Conservation (phyloP, 2,329 filamentous ascomycete species). For the Colletotrichum shisoi region DNA sequence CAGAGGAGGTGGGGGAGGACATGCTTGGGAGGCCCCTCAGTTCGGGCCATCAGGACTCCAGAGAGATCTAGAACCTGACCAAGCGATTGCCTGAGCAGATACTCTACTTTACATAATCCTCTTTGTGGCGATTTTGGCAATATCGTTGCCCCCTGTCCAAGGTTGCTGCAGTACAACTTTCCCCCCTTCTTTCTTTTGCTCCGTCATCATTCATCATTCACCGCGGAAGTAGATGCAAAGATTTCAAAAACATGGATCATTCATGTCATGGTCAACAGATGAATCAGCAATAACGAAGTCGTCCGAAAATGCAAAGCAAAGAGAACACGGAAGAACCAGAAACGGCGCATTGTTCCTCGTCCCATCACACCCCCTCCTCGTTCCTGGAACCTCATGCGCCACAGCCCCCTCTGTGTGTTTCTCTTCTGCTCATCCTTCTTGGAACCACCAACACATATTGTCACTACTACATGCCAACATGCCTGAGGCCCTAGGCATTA, state of each 20-base stretch:
- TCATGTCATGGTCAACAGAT: conserved; percentile 11
- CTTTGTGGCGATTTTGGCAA: conserved; percentile 20
- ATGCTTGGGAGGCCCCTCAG: conserved; percentile 32
- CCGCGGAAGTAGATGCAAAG: background rate
- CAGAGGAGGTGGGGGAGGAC: background rate
- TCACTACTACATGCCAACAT: background rate
- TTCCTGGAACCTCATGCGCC: conserved; percentile 33
- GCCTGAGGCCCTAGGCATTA: conserved; percentile 8
- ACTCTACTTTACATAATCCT: conserved; percentile 29
- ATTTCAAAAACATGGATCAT: conserved; percentile 4
- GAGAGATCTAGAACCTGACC: conserved; percentile 36
- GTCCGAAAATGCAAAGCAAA: background rate
- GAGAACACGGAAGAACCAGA: conserved; percentile 30
- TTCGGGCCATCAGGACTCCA: conserved; percentile 19
- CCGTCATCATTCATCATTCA: background rate
- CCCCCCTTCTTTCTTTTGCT: too few species aligned
- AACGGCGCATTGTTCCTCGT: conserved; percentile 38
- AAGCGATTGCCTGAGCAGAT: conserved; percentile 22
- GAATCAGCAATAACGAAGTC: conserved; percentile 18
- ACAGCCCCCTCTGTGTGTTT: background rate
- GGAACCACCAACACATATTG: background rate
- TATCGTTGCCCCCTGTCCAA: background rate
- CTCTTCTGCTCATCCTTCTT: background rate
- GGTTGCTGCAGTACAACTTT: background rate
- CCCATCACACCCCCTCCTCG: conserved; percentile 20